A percentile compares a stretch with the other conserved stretches of the same genome.
Conservation (phyloP, 176 grass and related monocot genomes). For the Neostapfia colusana region DNA sequence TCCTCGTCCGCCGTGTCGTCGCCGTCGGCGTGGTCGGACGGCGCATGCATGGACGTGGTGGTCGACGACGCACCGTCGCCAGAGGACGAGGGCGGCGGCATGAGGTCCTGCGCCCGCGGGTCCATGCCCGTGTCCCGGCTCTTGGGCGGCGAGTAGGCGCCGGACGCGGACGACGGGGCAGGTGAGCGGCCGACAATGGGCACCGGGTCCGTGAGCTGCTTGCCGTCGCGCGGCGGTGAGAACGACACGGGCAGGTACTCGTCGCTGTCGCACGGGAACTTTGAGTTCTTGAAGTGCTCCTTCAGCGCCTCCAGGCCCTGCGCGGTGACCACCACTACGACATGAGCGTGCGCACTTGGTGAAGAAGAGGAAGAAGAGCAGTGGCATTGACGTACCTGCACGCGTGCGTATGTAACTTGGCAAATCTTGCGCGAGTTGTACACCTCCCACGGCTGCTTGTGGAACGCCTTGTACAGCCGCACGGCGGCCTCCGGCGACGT, state of each 20-base stretch:
- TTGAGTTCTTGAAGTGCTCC: constrained; percentile 99
- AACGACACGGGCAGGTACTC: constrained; percentile 93
- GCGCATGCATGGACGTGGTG: constrained; percentile 58
- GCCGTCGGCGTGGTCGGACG: too few species aligned
- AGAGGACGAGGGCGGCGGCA: constrained; percentile 32
- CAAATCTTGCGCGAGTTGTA: constrained; percentile 99
- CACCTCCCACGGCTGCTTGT: constrained; percentile 95
- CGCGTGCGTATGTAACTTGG: constrained; percentile 97
- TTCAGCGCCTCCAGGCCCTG: constrained; percentile 91
- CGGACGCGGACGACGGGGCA: not conserved
- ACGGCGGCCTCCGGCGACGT: constrained; percentile 87
- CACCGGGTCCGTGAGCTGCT: constrained; percentile 69
- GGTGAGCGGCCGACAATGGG: constrained; percentile 65
- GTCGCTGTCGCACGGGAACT: constrained; percentile 94
- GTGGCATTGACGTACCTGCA: constrained; percentile 50
- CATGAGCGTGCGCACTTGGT: not conserved
- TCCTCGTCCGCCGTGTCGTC: constrained; percentile 9
- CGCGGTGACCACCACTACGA: too few species aligned
- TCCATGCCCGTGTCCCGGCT: constrained; percentile 24
- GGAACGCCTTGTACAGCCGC: constrained; percentile 91
- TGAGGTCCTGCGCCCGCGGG: constrained; percentile 27
- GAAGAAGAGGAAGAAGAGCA: not conserved
- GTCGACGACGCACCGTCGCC: constrained; percentile 72
- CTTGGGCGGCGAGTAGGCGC: constrained; percentile 17
- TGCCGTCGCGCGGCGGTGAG: constrained; percentile 88